Percentiles rank a stretch among this genome's conserved stretches.
phyloP scores from a whole-genome alignment of 768 basidiomycete genomes.

The Royoungia palumana region DNA sequence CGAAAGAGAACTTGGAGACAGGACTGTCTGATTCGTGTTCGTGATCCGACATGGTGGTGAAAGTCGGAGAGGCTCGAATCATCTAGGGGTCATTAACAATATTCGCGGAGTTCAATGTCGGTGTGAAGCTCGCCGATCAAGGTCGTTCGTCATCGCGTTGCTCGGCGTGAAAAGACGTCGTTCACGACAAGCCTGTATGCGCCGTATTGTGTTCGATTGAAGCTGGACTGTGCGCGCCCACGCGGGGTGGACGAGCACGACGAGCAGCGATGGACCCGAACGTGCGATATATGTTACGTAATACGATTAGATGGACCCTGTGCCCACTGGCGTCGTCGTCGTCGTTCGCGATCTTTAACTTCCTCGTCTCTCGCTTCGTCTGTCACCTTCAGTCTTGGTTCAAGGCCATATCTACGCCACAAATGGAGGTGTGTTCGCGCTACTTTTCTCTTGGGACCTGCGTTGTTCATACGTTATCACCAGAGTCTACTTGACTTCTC shows the following conservation, averaged over 20 bases:
- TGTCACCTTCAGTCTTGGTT: not conserved
- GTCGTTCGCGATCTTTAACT: constrained; percentile 16
- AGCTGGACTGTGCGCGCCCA: not conserved
- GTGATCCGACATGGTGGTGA: constrained; percentile 11
- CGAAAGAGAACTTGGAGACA: constrained; percentile 14
- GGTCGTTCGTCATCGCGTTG: constrained; percentile 9
- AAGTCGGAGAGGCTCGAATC: not conserved
- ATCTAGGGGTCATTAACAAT: constrained; percentile 1
- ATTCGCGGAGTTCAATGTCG: constrained; percentile 16
- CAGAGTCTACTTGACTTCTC: constrained; percentile 92
- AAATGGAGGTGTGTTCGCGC: constrained; percentile 37
- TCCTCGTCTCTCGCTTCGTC: constrained; percentile 8
- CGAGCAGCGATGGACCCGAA: not conserved
- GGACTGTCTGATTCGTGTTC: constrained; percentile 7
- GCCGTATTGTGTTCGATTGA: not conserved
- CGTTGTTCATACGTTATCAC: constrained; percentile 5
- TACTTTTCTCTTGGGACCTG: not conserved
- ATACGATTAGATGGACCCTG: constrained; percentile 37
- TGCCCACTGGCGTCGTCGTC: constrained; percentile 28
- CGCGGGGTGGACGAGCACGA: not conserved
- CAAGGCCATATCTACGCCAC: constrained; percentile 15
- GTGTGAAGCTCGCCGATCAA: constrained; percentile 1
- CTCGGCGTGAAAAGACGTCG: not conserved
- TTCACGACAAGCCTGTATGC: not conserved
- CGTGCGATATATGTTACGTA: constrained; percentile 30